Base-by-base conservation (phyloP, 2,329 filamentous ascomycete species). In the Alternaria metachromatica region DNA sequence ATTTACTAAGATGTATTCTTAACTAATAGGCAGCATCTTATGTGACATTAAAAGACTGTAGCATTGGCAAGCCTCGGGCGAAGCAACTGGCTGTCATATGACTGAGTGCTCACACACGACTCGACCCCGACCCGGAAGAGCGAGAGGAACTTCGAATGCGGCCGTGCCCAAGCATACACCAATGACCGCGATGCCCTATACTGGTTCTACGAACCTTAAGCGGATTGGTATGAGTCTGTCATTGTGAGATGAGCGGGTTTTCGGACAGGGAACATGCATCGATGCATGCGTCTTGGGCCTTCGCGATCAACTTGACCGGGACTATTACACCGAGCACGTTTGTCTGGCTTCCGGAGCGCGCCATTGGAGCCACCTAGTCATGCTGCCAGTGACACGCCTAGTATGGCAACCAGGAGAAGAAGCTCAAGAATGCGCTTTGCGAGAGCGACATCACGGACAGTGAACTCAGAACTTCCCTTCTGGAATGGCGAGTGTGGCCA, bases 251-350 rank as follows among this genome's bases (percentile, higher is more conserved):
- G 15, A 37, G 33, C 33, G 15, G 33, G 15, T 37, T 37, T 7
- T 37, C 8, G 0, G 33, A 37, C 15, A 0, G 33, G 15, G 3
- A 37, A n/a, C 0, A n/a, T 37, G 2, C 15, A 37, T 37, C 15
- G 7, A 37, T 37, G 7, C 15, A 0, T 37, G 15, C 7, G 15
- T 37, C 33, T 37, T 37, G 15, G 33, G 33, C 33, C 33, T 37
- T 37, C 1, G 33, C 15, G 15, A 37, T 37, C 15, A 0, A 37
- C 13, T 37, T 37, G 15, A 37, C 33, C 15, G 15, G 33, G 15
- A 0, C 2, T 0, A n/a, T 37, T n/a, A 0, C 15, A 37, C 33
- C 7, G 7, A 37, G 33, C 1, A n/a, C 33, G 0, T 37, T 1
- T 37, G 15, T 37, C 33, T 0, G 7, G 33, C 33, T n/a, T n/a